Conservation (phyloP, 306 rosid species). For the Glycine soja region DNA sequence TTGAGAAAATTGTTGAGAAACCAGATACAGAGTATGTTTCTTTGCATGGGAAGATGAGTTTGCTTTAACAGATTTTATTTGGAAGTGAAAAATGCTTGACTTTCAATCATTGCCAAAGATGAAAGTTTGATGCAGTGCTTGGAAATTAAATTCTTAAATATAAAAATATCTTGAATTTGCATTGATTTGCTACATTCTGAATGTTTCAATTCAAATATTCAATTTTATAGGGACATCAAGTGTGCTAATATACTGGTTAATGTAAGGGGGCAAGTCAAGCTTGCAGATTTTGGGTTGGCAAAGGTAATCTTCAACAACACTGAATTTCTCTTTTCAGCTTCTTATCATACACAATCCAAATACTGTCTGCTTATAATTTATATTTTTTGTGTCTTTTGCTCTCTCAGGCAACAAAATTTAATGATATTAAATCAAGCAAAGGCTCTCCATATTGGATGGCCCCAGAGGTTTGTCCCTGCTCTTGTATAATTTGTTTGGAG, state of each 20-base stretch:
- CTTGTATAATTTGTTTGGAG: constrained; percentile 29
- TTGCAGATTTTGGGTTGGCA: constrained; percentile 76
- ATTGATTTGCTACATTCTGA: constrained; percentile 38
- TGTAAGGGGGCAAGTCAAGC: constrained; percentile 63
- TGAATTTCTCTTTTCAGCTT: constrained; percentile 20
- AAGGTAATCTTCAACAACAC: constrained; percentile 53
- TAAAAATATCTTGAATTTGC: constrained; percentile 15
- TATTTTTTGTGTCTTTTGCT: constrained; percentile 38
- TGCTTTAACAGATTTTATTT: constrained; percentile 12
- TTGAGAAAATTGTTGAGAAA: constrained; percentile 7
- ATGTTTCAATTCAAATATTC: constrained; percentile 25
- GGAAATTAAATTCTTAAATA: constrained; percentile 19
- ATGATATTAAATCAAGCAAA: constrained; percentile 67
- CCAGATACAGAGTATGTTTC: constrained; percentile 23
- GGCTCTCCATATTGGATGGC: constrained; percentile 79
- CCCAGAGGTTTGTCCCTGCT: constrained; percentile 62
- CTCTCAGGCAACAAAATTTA: constrained; percentile 64
- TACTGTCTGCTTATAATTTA: constrained; percentile 22
- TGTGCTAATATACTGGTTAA: constrained; percentile 68
- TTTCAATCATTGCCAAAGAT: constrained; percentile 13
- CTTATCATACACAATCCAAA: constrained; percentile 13
- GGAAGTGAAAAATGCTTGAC: constrained; percentile 17
- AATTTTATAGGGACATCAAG: constrained; percentile 65
- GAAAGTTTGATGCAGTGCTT: constrained; percentile 7
- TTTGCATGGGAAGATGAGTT: neutral